A percentile compares a stretch with the other conserved stretches of the same genome.
phyloP scores from a whole-genome alignment of 768 basidiomycete species.

The Lentinus tigrinus region DNA sequence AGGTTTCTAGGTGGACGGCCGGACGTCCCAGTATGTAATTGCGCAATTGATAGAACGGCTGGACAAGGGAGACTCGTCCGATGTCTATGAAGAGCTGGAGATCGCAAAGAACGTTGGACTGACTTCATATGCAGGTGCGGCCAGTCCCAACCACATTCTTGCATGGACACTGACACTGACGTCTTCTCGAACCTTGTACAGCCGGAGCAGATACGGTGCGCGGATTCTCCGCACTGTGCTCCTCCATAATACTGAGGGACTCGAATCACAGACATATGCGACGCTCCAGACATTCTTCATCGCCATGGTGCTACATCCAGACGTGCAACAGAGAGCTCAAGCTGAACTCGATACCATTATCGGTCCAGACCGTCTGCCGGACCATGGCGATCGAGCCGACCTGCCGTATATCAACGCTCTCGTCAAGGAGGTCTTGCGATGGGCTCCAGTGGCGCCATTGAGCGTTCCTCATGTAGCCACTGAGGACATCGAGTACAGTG shows the following conservation, averaged over 20 bases:
- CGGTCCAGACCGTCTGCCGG: constrained; percentile 9
- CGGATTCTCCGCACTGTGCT: not conserved
- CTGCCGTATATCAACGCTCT: constrained; percentile 17
- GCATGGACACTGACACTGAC: not conserved
- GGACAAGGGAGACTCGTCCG: not conserved
- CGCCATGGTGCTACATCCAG: constrained; percentile 12
- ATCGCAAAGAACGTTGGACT: not conserved
- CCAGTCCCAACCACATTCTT: not conserved
- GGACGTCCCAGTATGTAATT: not conserved
- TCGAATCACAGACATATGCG: not conserved
- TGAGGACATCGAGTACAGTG: constrained; percentile 39
- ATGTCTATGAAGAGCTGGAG: not conserved
- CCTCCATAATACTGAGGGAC: not conserved
- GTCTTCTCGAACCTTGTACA: not conserved
- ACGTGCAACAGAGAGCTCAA: constrained; percentile 13
- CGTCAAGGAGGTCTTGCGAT: constrained; percentile 17
- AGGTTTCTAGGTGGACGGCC: not conserved
- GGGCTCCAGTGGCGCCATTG: constrained; percentile 9
- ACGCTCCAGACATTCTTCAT: constrained; percentile 12
- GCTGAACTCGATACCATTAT: constrained; percentile 16
- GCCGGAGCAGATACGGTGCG: not conserved
- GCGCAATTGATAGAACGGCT: not conserved
- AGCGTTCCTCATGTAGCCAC: constrained; percentile 32
- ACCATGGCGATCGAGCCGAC: constrained; percentile 3
- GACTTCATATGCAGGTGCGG: not conserved